Evolutionary conservation across 768 basidiomycete species (phyloP), one percentile per base, ranked within the genome.

Genomic region (Rhodotorula graminis): DNA sequence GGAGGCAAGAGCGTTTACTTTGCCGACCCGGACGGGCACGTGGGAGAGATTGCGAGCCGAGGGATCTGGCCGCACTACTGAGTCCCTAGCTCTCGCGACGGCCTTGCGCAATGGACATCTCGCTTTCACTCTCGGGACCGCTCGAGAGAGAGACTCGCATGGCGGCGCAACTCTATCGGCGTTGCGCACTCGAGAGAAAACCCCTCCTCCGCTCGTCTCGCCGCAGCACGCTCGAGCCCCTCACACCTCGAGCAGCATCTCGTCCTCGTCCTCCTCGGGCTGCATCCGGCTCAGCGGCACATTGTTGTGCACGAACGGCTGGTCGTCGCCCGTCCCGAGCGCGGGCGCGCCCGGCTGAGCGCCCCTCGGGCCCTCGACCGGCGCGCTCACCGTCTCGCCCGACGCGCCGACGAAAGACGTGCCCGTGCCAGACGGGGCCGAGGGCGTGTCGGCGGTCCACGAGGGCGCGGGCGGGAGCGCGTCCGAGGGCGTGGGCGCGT

Each of bases 201-300:
- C 3, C 27, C 52, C 25, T n/a, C 25, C 50, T 7, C 8, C 50
- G 21, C n/a, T 46, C 25, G 12, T 9, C 9, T 37, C 4, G 37
- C 5, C 37, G 5, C 37, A n/a, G n/a, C n/a, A n/a, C 37, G 37
- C 37, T 37, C 37, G 37, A 9, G 9, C 37, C 37, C 37, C n/a
- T 69, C 84, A 92, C 58, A 93, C 85, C 81, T 92, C 91, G 71
- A 90, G 86, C 67, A 93, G 90, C 77, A 82, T 86, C 78, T 85
- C 83, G 77, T 91, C 90, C 70, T 90, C 89, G 60, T 88, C 87
- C 65, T 88, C 87, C 31, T 84, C 83, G 3, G 67, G 72, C 79
- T 76, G 56, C 57, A 64, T 40, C 67, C 46, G 44, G 21, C 50
- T 52, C 33, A 60, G n/a, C 50, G 66, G 56, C n/a, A 61, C 62